Evolutionary conservation across 2,329 filamentous ascomycete genomes (phyloP), one percentile per base, ranked within the genome.

Genomic region (Thermothelomyces thermophilus): DNA sequence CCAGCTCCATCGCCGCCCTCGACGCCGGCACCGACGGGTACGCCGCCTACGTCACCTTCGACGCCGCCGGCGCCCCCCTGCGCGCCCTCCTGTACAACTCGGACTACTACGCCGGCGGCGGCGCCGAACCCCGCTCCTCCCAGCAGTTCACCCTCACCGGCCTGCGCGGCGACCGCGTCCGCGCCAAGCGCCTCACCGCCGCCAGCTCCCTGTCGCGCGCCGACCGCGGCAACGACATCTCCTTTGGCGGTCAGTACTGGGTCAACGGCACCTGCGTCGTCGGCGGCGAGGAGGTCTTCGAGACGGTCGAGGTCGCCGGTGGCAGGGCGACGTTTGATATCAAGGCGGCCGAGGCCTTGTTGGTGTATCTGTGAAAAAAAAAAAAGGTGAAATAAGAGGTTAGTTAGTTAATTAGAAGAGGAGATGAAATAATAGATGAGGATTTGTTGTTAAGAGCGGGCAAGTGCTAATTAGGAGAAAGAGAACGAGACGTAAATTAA

Each of bases 211-310:
- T 64, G 28, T 66, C 70, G 3, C 65, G 73, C 43, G 67, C 69
- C 35, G 74, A 77, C 53, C 60, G 68, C 42, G 72, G 72, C 1
- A 59, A 64, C 6, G 67, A 61, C 14, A 66, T 70, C 1, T 70
- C 68, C 1, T 70, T 73, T 58, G 74, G 70, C 0, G 73, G 73
- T 0, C 72, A 73, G 60, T 65, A 58, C 0, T 77, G 75, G 57
- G 66, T 59, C 2, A 67, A 77, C 56, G 71, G 64, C 1, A 71
- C 67, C 10, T 79, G 75, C 59, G 61, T 58, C 4, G 55, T 72
- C n/a, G 58, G 58, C 1, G 74, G 74, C 0, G 62, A 57, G 2
- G 71, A 68, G 63, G 66, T 46, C 31, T 64, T 62, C 31, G 72
- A 75, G 59, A 64, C 54, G 6, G 52, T 60, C 4, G 40, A 46